phyloP scores from a whole-genome alignment of 2,329 filamentous ascomycete genomes.

The Alternaria sp. region DNA sequence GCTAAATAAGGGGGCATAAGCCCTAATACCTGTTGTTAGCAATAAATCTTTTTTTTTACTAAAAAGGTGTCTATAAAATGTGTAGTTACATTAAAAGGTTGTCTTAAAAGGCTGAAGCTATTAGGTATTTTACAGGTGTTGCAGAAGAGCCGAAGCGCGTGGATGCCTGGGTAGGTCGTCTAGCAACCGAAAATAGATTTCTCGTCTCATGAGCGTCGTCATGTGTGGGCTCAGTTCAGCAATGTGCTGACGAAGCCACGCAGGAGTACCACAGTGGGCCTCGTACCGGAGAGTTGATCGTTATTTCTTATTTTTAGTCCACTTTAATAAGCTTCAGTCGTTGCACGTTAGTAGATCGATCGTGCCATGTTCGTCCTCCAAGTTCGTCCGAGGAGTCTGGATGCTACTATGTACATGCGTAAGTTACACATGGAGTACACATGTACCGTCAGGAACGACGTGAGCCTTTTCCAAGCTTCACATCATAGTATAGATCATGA shows the following conservation, averaged over 20 bases:
- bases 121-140: background rate
- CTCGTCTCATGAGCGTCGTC: background rate
- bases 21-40: too few relatives aligned
- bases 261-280: background rate
- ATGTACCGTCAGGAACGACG: background rate
- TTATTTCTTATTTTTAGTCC: conserved; percentile 3
- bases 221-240: background rate
- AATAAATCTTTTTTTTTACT: too few relatives aligned
- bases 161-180: background rate
- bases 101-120: too few relatives aligned
- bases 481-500: background rate
- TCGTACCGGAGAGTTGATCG: conserved; percentile 5
- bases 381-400: background rate
- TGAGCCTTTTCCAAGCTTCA: background rate
- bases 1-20: too few relatives aligned
- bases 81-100: too few relatives aligned
- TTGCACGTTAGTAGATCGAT: conserved; percentile 7
- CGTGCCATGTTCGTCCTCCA: background rate
- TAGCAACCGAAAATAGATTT: background rate
- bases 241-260: background rate
- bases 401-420: background rate
- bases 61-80: too few relatives aligned
- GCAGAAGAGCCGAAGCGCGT: background rate
- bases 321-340: background rate
- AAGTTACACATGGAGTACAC: background rate